Conservation (phyloP, 192 early-diverging fungal genomes). For the Podila epicladia region DNA sequence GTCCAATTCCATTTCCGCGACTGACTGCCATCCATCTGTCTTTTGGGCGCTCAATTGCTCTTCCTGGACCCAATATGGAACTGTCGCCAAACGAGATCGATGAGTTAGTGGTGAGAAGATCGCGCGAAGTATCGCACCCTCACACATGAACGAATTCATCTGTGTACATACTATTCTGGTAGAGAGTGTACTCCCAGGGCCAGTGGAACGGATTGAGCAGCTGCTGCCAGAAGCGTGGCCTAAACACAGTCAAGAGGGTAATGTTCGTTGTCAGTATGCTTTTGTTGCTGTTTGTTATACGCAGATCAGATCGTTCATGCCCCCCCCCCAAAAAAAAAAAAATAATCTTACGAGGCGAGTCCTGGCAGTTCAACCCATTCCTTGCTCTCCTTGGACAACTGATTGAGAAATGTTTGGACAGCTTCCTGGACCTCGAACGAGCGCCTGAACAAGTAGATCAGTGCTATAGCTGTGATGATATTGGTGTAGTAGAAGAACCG, state of each 20-base stretch:
- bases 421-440: constrained; percentile 30
- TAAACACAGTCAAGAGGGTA: neutral
- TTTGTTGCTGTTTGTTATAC: neutral
- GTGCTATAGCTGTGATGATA: constrained; percentile 36
- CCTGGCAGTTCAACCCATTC: constrained; percentile 36
- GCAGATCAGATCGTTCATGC: neutral
- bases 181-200: constrained; percentile 34
- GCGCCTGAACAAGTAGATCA: constrained; percentile 32
- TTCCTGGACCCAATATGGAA: constrained; percentile 35
- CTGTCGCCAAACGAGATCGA: constrained; percentile 5
- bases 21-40: constrained; percentile 34
- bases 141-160: neutral
- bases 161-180: constrained; percentile 33
- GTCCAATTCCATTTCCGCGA: constrained; percentile 38
- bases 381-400: constrained; percentile 30
- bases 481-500: constrained; percentile 51
- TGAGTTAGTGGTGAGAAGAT: no score
- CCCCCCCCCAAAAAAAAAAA: neutral
- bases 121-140: no score
- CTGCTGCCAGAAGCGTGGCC: constrained; percentile 47
- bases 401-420: constrained; percentile 37
- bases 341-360: constrained; percentile 17
- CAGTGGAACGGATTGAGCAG: constrained; percentile 36
- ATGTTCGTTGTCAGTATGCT: neutral
- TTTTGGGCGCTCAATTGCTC: constrained; percentile 15